A percentile compares a stretch with the other conserved stretches of the same genome.
Evolutionary conservation across 139 green algal species (phyloP).

Genomic region (Tetratostichococcus sp.): DNA sequence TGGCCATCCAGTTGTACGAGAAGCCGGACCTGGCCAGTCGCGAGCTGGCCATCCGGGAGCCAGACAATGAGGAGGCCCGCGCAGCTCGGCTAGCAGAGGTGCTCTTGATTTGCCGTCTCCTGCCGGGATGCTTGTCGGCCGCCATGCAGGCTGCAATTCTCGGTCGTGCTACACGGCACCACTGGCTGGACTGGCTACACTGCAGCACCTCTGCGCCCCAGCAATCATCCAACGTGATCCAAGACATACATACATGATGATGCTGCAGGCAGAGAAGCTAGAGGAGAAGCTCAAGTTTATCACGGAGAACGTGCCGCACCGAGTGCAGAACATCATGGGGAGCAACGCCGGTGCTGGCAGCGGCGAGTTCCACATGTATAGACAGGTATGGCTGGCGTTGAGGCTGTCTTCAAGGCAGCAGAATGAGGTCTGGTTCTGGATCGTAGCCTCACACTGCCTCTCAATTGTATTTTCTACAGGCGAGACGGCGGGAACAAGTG

Average conservation of each 20-base stretch:
- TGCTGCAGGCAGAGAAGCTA: slow-evolving; percentile 65
- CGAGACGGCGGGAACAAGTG: slow-evolving; percentile 57
- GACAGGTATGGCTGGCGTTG: slow-evolving; percentile 37
- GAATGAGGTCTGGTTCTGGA: too few relatives aligned
- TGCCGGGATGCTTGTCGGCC: too few relatives aligned
- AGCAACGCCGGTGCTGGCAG: slow-evolving; percentile 80
- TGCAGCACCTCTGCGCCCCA: too few relatives aligned
- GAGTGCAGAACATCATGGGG: slow-evolving; percentile 71
- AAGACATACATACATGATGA: too few relatives aligned
- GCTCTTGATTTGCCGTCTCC: too few relatives aligned
- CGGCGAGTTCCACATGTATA: slow-evolving; percentile 87
- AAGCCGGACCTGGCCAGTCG: slow-evolving; percentile 10
- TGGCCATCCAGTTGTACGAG: slow-evolving; percentile 14
- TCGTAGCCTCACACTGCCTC: too few relatives aligned
- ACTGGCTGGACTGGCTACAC: too few relatives aligned
- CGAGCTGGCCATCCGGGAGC: neutral
- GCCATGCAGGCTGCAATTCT: too few relatives aligned
- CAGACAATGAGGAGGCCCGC: neutral
- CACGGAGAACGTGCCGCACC: slow-evolving; percentile 69
- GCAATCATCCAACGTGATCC: too few relatives aligned
- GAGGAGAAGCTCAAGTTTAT: slow-evolving; percentile 83
- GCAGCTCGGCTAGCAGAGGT: neutral
- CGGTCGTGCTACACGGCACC: too few relatives aligned
- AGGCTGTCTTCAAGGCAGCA: neutral
- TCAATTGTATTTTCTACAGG: too few relatives aligned